Evolutionary conservation across 495 filamentous ascomycete species (phyloP), one percentile per base, ranked within the genome.

Genomic region (Penicillium waksmanii): DNA sequence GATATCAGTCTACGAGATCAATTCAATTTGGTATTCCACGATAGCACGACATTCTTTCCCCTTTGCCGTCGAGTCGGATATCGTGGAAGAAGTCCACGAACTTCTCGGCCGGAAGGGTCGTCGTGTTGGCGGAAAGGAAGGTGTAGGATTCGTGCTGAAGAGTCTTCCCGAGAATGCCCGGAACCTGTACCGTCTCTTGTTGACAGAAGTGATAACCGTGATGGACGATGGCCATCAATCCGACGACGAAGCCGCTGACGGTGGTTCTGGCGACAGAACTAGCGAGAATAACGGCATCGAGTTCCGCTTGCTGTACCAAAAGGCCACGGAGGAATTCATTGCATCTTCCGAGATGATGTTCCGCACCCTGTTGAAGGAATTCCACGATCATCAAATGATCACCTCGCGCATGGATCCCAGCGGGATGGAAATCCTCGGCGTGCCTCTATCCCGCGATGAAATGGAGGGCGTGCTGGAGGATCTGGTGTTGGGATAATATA

Each of bases 331-430:
- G 74, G 92, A 97, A 69, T 97, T 98, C 72, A 93, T 98, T 42
- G 97, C 94, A 62, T 93, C 91, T 64, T 96, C 88, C 58, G 95
- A 98, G 80, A 92, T 97, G 85, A 91, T 88, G 65, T 98, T 98
- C 74, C 82, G 95, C 61, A 94, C 91, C 31, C 61, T 98, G 73
- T 71, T 98, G 66, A 98, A 97, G 76, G 95, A 98, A 84, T 96
- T 98, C 73, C 90, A 96, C 68, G 95, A 98, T 65, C 95, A 98
- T 75, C 91, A 96, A 66, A 98, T 98, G 88, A 86, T 98, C 58
- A 89, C 89, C 19, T 92, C 87, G 54, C 85, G 88, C 59, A 93
- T 92, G 75, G 94, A 98, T 77, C 83, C 82, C 2, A 78, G 89
- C 55, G 95, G 95, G 0, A 89, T 88, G 35, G 96, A 98, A 66